Base-by-base conservation (phyloP, 2,329 filamentous ascomycete genomes). In the Ceratocystis huliohia region DNA sequence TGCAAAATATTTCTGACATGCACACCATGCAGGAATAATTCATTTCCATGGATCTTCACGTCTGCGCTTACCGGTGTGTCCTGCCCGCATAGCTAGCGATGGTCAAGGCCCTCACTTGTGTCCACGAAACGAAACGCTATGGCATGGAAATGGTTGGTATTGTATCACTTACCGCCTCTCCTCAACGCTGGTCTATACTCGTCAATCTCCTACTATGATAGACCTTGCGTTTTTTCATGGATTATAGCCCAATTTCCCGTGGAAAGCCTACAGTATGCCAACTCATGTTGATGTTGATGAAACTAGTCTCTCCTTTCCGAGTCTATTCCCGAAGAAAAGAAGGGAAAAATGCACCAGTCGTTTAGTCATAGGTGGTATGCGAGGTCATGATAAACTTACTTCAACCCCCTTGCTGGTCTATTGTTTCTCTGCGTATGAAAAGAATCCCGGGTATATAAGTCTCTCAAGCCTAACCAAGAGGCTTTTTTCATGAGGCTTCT, bases 1-100 rank as follows among this genome's bases (percentile, higher is more conserved):
- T 65, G 45, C 66, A 68, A 33, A 65, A 69, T 15, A 62, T 67
- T 22, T 63, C 65, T 25, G 65, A 67, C 41, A 46, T 68, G 61
- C 66, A 68, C n/a, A 20, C 57, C 15, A 68, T 68, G 66, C 66
- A 68, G 61, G 63, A 68, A 57, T 68, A 66, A 59, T 28, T 8
- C 15, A 13, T 46, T 22, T 46, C 8, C 37, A 1, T 25, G 30
- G 25, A 37, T n/a, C 33, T 15, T 20, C 13, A 50, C 17, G 8
- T 6, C 25, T 17, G 46, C 20, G 25, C 13, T 63, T 10, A 28
- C 20, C 28, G 22, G 5, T 1, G 33, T 41, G 10, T n/a, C 17
- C n/a, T 8, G 61, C 17, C 30, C 33, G 28, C 25, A 8, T 17
- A 5, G 10, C 56, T 30, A 59, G 28, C 20, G 25, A 30, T 13